Evolutionary conservation across 345 rosid genomes (phyloP).

Genomic region (Citrus mangshanensis): DNA sequence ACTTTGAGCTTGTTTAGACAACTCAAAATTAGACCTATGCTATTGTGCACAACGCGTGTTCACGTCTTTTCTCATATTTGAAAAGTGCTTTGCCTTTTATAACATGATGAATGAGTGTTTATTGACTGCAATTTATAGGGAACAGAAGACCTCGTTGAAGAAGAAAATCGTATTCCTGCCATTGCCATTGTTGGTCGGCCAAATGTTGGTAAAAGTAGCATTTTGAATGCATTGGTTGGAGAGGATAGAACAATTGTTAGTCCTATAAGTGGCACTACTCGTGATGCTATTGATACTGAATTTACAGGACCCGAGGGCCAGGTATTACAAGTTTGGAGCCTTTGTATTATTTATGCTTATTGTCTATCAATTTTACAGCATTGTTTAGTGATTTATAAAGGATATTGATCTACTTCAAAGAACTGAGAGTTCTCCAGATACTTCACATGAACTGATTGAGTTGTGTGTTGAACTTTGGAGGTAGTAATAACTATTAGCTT

Average conservation of each 20-base stretch:
- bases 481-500: neutral
- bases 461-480: neutral
- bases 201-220: constrained; percentile 97
- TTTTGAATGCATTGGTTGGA: constrained; percentile 90
- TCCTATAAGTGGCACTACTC: constrained; percentile 97
- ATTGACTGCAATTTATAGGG: constrained; percentile 34
- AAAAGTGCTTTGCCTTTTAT: neutral
- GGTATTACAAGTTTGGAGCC: constrained; percentile 39
- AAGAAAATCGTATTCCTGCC: constrained; percentile 72
- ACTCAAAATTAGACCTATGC: neutral
- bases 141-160: constrained; percentile 43
- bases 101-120: constrained; percentile 3
- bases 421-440: neutral
- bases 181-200: constrained; percentile 96
- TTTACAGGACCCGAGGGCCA: constrained; percentile 82
- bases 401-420: neutral
- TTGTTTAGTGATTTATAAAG: neutral
- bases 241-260: constrained; percentile 98
- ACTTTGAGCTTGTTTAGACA: neutral
- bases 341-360: neutral
- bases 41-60: neutral
- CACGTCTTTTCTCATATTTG: neutral
- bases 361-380: neutral
- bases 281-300: constrained; percentile 97
- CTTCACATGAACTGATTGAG: neutral